Evolutionary conservation across 192 early-diverging fungal genomes (phyloP), one percentile per base, ranked within the genome.

Genomic region (Allomyces macrogynus): DNA sequence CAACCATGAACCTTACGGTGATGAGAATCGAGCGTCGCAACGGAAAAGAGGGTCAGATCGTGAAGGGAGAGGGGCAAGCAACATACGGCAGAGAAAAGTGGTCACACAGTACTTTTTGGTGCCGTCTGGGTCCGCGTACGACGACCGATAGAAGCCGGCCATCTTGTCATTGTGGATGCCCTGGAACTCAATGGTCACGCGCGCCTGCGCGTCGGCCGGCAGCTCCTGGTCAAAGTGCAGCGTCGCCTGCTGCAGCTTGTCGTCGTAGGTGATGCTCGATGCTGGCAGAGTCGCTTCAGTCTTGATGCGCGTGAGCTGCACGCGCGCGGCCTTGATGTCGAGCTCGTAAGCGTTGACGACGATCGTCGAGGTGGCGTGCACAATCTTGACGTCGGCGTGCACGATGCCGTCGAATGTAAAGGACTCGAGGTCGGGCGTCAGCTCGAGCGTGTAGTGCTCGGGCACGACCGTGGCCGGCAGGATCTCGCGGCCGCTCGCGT

Each of bases 141-240:
- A 77, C 63, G 83, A 85, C 61, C 92, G 84, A 78, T 98, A 98
- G 73, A 98, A 98, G 1, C 95, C 93, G 49, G 80, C 79, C 91
- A 98, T 92, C 69, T 88, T 80, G 73, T 63, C 61, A 22, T 40
- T 61, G 16, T 24, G 20, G 8, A 14, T 42, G 66, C 87, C 84
- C 57, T 76, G 76, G 69, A 88, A 90, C 57, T 68, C 63, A 24
- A 89, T 73, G 27, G 72, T 64, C 64, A 89, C 69, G 23, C 76
- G 72, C 16, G 77, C 81, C 16, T 77, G 71, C 27, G 74, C 71
- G 62, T 72, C 76, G 24, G 75, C 73, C 20, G 76, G 69, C 25
- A 87, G 67, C 40, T 73, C 69, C 25, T 83, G 73, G n/a, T 73
- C 73, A 76, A 87, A 89, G 0, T 75, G 75, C 22, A 87, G 71